Conservation (phyloP, 345 rosid species). For the Gossypium ekmanianum region DNA sequence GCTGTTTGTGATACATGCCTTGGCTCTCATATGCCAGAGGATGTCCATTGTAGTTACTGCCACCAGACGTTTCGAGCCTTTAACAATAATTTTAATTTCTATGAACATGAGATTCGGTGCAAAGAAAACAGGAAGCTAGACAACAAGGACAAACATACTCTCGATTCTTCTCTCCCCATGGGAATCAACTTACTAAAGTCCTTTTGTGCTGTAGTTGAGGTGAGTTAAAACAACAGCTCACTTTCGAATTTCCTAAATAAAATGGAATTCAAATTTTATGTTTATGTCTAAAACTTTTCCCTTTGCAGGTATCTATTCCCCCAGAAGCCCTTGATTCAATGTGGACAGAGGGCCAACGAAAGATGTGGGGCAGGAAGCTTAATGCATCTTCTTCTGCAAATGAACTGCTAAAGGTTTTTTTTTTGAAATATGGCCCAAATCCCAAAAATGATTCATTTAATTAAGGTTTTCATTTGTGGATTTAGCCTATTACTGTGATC, state of each 20-base stretch:
- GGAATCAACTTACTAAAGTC: constrained; percentile 75
- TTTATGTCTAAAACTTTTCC: constrained; percentile 1
- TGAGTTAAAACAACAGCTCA: constrained; percentile 21
- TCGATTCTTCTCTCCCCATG: constrained; percentile 55
- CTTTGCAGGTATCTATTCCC: constrained; percentile 62
- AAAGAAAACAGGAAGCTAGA: constrained; percentile 40
- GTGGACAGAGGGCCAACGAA: constrained; percentile 63
- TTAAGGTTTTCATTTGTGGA: background rate
- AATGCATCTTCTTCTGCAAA: constrained; percentile 51
- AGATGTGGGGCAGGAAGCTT: constrained; percentile 58
- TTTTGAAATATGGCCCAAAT: background rate
- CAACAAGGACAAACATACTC: constrained; percentile 21
- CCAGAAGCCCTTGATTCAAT: constrained; percentile 70
- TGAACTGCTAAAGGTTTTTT: constrained; percentile 69
- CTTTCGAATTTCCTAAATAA: background rate
- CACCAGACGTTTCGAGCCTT: constrained; percentile 49
- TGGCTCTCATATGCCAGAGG: constrained; percentile 44
- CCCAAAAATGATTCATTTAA: background rate
- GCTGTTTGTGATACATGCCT: constrained; percentile 66
- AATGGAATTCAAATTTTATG: background rate
- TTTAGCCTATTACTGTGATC: background rate
- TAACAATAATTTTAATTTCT: constrained; percentile 26
- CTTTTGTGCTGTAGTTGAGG: constrained; percentile 68
- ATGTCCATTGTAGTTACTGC: constrained; percentile 60
- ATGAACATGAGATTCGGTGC: constrained; percentile 41